Evolutionary conservation across 1,284 basidiomycete genomes (phyloP).

Genomic region (Amylostereum areolatum): DNA sequence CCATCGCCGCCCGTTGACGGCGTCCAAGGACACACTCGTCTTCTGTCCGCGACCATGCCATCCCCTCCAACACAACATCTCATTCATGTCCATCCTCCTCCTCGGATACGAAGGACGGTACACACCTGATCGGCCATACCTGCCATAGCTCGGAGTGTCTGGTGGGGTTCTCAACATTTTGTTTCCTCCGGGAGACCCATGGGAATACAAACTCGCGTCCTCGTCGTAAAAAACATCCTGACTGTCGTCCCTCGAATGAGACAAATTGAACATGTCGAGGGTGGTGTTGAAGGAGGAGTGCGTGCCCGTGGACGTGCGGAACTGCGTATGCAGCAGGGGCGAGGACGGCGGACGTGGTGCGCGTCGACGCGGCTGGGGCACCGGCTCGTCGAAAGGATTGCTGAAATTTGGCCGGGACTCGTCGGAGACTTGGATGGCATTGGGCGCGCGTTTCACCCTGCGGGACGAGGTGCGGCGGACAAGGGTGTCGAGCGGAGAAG

Average conservation of each 20-base stretch:
- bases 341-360: slow-evolving; percentile 32
- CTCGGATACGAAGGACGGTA: too few relatives aligned
- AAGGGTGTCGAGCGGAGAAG: slow-evolving; percentile 37
- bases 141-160: too few relatives aligned
- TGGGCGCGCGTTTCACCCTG: slow-evolving; percentile 15
- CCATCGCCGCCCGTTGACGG: too few relatives aligned
- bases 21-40: too few relatives aligned
- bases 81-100: too few relatives aligned
- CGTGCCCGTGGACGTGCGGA: slow-evolving; percentile 51
- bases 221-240: slow-evolving; percentile 25
- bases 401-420: slow-evolving; percentile 6
- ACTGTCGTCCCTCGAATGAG: slow-evolving; percentile 6
- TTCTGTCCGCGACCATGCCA: too few relatives aligned
- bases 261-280: slow-evolving; percentile 13
- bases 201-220: slow-evolving; percentile 33
- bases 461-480: slow-evolving; percentile 34
- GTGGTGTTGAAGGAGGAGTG: slow-evolving; percentile 32
- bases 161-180: too few relatives aligned
- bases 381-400: not conserved
- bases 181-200: too few relatives aligned
- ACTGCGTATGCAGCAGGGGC: slow-evolving; percentile 58
- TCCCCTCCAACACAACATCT: too few relatives aligned
- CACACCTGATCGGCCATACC: too few relatives aligned
- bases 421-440: slow-evolving; percentile 8
- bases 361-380: slow-evolving; percentile 5